These are phyloP conservation scores for Tripterygium wilfordii DNA, from an alignment of 177 flowering plant species.

Conservation along the genomic window DNA sequence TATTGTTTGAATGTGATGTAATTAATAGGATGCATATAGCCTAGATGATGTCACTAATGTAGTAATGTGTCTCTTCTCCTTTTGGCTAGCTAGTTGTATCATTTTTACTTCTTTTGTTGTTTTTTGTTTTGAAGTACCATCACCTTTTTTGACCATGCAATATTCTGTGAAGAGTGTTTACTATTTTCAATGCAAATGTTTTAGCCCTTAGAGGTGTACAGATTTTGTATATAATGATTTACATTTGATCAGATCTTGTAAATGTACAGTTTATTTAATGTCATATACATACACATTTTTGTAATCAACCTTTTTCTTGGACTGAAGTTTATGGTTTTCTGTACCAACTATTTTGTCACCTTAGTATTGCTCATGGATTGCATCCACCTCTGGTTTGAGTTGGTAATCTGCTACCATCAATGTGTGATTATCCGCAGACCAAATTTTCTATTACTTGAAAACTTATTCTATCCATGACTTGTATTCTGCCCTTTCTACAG, in stretches of 20 bases:
- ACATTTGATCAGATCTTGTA: not conserved
- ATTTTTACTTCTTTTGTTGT: not conserved
- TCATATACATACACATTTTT: too few relatives aligned
- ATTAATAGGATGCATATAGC: constrained; percentile 24
- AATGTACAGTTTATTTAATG: too few relatives aligned
- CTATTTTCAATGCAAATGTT: not conserved
- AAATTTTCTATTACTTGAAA: too few relatives aligned
- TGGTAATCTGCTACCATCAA: too few relatives aligned
- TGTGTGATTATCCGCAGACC: too few relatives aligned
- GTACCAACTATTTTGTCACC: too few relatives aligned
- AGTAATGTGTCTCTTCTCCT: constrained; percentile 6
- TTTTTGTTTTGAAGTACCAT: not conserved
- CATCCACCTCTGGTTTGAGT: too few relatives aligned
- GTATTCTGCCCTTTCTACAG: too few relatives aligned
- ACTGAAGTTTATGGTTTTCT: too few relatives aligned
- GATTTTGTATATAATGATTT: constrained; percentile 14
- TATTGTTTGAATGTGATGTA: constrained; percentile 18
- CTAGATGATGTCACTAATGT: constrained; percentile 13
- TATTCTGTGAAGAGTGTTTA: constrained; percentile 6
- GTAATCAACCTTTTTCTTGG: too few relatives aligned
- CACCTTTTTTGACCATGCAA: constrained; percentile 7
- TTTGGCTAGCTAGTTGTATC: constrained; percentile 17
- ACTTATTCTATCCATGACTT: too few relatives aligned
- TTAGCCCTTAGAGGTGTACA: constrained; percentile 6
- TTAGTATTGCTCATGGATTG: too few relatives aligned